Conservation (phyloP, 2,329 filamentous ascomycete genomes). For the Fusarium bactridioides region DNA sequence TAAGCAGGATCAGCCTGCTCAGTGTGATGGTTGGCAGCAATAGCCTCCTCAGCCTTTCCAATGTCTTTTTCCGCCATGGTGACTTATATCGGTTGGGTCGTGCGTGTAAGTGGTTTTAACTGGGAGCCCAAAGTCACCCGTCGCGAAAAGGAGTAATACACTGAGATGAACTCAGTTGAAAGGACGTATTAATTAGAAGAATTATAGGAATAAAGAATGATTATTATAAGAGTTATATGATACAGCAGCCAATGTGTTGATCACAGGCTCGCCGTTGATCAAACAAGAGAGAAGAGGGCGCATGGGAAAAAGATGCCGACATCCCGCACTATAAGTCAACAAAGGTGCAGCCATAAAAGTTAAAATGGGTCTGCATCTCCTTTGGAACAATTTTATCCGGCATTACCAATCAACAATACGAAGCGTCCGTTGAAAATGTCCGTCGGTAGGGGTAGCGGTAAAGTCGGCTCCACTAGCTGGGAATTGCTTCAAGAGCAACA, state of each 20-base stretch:
- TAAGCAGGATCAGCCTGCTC: constrained; percentile 38
- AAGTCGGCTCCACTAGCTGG: background rate
- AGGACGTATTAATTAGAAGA: background rate
- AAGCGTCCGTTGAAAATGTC: constrained; percentile 2
- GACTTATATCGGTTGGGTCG: background rate
- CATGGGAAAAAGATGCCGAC: constrained; percentile 21
- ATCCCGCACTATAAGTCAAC: constrained; percentile 28
- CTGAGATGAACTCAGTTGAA: background rate
- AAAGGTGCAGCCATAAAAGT: background rate
- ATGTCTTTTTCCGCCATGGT: constrained; percentile 43
- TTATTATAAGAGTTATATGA: background rate
- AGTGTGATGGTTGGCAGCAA: constrained; percentile 40
- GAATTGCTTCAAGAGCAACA: constrained; percentile 14
- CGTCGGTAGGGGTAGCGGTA: background rate
- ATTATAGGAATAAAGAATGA: background rate
- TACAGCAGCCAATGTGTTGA: constrained; percentile 1
- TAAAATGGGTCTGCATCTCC: constrained; percentile 15
- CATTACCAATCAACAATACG: constrained; percentile 25
- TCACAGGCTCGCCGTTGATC: background rate
- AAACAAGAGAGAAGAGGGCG: constrained; percentile 13
- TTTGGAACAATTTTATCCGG: background rate
- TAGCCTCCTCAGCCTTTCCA: constrained; percentile 43
- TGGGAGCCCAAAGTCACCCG: constrained; percentile 42
- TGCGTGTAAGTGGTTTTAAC: constrained; percentile 5
- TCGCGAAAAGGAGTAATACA: constrained; percentile 19